Conservation (phyloP, 345 rosid species). For the Odontarrhena argentea region DNA sequence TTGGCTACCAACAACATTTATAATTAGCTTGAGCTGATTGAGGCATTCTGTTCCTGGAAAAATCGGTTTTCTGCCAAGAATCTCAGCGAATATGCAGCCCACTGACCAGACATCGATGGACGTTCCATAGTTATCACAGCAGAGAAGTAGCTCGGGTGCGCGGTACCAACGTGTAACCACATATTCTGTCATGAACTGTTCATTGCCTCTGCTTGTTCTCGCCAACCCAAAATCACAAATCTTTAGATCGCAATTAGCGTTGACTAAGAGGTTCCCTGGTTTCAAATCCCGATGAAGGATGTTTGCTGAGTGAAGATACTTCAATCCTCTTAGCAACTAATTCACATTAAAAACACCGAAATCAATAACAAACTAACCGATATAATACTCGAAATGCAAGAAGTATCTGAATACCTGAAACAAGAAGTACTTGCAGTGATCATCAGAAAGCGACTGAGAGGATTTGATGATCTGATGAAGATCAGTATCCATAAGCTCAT, state of each 20-base stretch:
- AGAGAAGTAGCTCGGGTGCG: too few relatives aligned
- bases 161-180: slow-evolving; percentile 59
- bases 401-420: slow-evolving; percentile 29
- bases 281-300: slow-evolving; percentile 76
- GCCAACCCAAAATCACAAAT: slow-evolving; percentile 77
- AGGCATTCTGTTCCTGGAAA: slow-evolving; percentile 72
- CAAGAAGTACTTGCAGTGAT: slow-evolving; percentile 41
- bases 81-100: slow-evolving; percentile 77
- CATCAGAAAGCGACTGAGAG: slow-evolving; percentile 54
- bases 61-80: slow-evolving; percentile 66
- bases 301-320: slow-evolving; percentile 76
- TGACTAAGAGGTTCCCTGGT: slow-evolving; percentile 58
- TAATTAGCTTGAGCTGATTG: slow-evolving; percentile 63
- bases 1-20: slow-evolving; percentile 59
- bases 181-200: slow-evolving; percentile 55
- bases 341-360: slow-evolving; percentile 6
- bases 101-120: slow-evolving; percentile 77
- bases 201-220: slow-evolving; percentile 55
- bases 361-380: too few relatives aligned
- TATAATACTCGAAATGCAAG: too few relatives aligned
- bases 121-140: slow-evolving; percentile 41
- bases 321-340: slow-evolving; percentile 66
- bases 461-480: slow-evolving; percentile 13
- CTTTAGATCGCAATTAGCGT: slow-evolving; percentile 52
- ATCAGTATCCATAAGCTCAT: too few relatives aligned